Percentiles rank a stretch among this genome's conserved stretches.
These are phyloP conservation scores for Gymnopus androsaceus DNA, from an alignment of 1,284 basidiomycete species.

Conservation along the genomic window DNA sequence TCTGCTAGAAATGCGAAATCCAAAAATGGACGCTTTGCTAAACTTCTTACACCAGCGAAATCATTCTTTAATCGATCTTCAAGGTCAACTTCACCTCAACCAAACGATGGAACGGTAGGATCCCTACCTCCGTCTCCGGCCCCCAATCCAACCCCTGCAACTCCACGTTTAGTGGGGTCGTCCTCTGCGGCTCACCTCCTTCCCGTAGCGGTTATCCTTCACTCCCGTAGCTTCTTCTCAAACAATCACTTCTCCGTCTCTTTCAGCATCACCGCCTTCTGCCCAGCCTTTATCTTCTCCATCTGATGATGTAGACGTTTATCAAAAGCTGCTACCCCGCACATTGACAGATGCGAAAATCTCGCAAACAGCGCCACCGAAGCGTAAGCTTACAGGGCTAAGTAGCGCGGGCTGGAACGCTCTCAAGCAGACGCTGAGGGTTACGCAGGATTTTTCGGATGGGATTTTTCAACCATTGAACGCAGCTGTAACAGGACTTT, in stretches of 20 bases:
- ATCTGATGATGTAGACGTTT: neutral
- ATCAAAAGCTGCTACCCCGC: neutral
- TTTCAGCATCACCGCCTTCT: neutral
- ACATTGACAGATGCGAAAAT: neutral
- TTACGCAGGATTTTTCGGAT: neutral
- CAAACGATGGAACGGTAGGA: too few relatives aligned
- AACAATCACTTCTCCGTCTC: neutral
- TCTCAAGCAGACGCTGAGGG: neutral
- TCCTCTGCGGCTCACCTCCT: too few relatives aligned
- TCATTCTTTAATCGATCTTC: neutral
- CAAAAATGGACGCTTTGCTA: neutral
- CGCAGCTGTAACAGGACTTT: neutral
- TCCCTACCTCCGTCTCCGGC: too few relatives aligned
- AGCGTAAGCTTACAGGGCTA: neutral
- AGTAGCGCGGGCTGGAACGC: neutral
- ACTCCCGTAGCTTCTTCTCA: neutral
- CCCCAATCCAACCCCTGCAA: too few relatives aligned
- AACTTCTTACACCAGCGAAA: neutral
- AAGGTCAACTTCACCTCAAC: too few relatives aligned
- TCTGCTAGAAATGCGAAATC: too few relatives aligned
- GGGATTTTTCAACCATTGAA: slow-evolving; percentile 6
- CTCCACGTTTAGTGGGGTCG: too few relatives aligned
- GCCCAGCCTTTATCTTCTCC: neutral
- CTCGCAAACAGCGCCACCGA: neutral
- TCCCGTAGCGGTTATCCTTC: neutral